Base-by-base conservation (phyloP, 345 rosid species). In the Lumnitzera racemosa region DNA sequence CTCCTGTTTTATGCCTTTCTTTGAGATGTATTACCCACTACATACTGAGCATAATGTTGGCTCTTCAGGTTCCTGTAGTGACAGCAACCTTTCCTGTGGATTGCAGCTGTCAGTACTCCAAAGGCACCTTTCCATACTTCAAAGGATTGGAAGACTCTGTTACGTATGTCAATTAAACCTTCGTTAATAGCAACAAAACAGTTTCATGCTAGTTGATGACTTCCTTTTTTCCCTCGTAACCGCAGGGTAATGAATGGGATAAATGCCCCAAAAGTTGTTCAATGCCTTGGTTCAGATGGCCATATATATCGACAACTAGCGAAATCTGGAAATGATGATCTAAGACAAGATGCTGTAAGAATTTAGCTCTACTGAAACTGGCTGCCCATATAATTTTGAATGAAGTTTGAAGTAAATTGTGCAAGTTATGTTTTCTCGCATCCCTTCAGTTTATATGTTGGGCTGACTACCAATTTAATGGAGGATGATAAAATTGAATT, bases 301-400 rank as follows among this genome's bases (percentile, higher is more conserved):
- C 73, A 68, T 49, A 85, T 70, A 72, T 92, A 92, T 76, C 87
- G 86, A 56, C 98, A 92, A 66, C 87, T 92, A 23, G 98, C 97
- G 66, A 92, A 92, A 80, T 92, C 96, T 69, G 97, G 95, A 72
- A 92, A 89, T 69, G 98, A 92, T 73, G 98, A 92, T 76, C 86
- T 92, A 55, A 82, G 98, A 87, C 98, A 92, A 73, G 98, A 92
- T 84, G 96, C 98, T 70, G 98, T 92, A 74, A 68, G 96, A 61
- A 66, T 72, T 61, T 58, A n/a, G 52, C 9, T 36, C 20, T 36
- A 36, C 7, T 36, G 43, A 36, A 36, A 36, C 9, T 36, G 43
- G 43, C 11, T 36, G 9, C 43, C 43, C 7, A 9, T 36, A 36
- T 7, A 36, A 3, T 36, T 36, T 36, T 36, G 43, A 36, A 36